Evolutionary conservation across 1,284 basidiomycete species (phyloP), one percentile per base, ranked within the genome.

Genomic region (Sporisorium iseilematis-ciliati): DNA sequence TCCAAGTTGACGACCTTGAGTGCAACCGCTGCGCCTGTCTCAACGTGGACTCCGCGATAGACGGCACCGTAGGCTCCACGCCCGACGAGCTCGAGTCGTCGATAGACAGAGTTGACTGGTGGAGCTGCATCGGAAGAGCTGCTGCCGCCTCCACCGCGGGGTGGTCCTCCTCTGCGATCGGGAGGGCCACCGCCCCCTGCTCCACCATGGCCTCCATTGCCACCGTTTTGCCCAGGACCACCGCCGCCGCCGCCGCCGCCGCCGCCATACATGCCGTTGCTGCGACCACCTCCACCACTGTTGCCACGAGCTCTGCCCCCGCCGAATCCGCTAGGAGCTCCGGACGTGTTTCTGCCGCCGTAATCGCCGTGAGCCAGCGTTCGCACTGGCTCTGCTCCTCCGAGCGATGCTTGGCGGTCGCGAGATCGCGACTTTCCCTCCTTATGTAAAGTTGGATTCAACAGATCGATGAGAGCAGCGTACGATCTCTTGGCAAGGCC

Each of bases 1-100:
- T 99, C 97, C 72, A 99, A 91, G 85, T 99, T 94, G 88, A 99
- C 97, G 84, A 99, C 96, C 87, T 99, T 97, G 87, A 97, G 91
- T 16, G 94, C 95, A 18, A 97, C 93, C 54, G 94, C 89, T 58
- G 93, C 92, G 18, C 93, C 92, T 0, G 93, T 91, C 1, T 91
- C 89, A 48, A 93, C 88, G 78, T 97, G 92, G 62, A 91, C 87
- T 5, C 80, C 83, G 11, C 81, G 65, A 52, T 84, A 84, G 38
- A 84, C 84, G 38, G 82, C 77, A 16, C 84, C 84, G 41, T 80
- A 85, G 1, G 84, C 84, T 35, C 83, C 84, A 18, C 82, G 65
- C 7, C 84, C 84, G 3, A 85, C 75, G 6, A 85, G 69, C 70
- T 85, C 83, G 23, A 79, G 77, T 23, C 79, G 60, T 23, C 75